Evolutionary conservation across 2,329 filamentous ascomycete genomes (phyloP), one percentile per base, ranked within the genome.

Genomic region (Mycosphaerella arachidis): DNA sequence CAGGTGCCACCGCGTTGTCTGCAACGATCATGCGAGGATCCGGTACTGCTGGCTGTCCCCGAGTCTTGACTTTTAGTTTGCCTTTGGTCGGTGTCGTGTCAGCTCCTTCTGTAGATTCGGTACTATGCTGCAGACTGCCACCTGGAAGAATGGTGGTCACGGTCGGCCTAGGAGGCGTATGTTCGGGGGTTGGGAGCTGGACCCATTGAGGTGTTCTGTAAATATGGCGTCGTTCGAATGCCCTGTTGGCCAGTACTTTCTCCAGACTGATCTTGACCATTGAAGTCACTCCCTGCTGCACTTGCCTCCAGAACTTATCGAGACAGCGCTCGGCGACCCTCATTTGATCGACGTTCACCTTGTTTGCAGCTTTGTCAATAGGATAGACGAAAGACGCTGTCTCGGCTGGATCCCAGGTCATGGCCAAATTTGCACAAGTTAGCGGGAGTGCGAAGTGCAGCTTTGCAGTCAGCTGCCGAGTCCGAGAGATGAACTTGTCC

Each of bases 161-260:
- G n/a, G 61, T 55, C 46, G 48, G 54, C 46, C 50, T 60, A 37
- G 48, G 9, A 13, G 45, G 60, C 33, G 40, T 57, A 35, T 24
- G 9, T 16, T 35, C 54, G n/a, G 27, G 51, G 18, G 57, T 55
- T 18, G 46, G 46, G 27, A 52, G 40, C 29, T 57, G 45, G 29
- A 50, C 33, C 80, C 81, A 84, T 12, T 77, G 73, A 0, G 77
- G 72, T 0, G 81, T 85, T n/a, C 82, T 75, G 31, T 77, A 76
- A 6, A 84, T 65, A 1, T 62, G 65, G 4, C 77, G 76, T 55
- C 62, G 62, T 48, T 57, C 31, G 56, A 56, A 58, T 0, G 78
- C 59, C 1, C 62, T 58, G 8, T 66, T 27, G 1, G 72, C 18
- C 43, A 73, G 67, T n/a, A 71, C 71, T 5, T 66, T 69, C 0